Evolutionary conservation across 805 yeast species (phyloP).

Genomic region (Komagataella pastoris): DNA sequence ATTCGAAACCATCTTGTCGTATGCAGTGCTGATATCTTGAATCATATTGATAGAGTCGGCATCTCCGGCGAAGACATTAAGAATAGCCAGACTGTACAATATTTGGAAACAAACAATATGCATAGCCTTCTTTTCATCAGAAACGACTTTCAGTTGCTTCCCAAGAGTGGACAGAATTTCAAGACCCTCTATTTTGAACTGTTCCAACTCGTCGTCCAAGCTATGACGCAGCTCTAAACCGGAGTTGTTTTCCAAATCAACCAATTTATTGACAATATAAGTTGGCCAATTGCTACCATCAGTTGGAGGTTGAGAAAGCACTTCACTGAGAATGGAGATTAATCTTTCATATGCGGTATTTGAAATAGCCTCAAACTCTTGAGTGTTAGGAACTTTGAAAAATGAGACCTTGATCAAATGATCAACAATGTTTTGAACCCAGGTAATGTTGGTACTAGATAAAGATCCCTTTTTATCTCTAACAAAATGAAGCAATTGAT

Average conservation of each 20-base stretch:
- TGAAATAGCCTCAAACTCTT: slow-evolving; percentile 17
- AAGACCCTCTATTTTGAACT: slow-evolving; percentile 34
- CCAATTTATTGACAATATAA: slow-evolving; percentile 13
- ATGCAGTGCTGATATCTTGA: slow-evolving; percentile 57
- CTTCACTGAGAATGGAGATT: slow-evolving; percentile 51
- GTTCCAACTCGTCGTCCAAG: slow-evolving; percentile 47
- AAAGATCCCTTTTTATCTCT: slow-evolving; percentile 12
- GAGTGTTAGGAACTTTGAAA: slow-evolving; percentile 14
- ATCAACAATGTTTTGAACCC: slow-evolving; percentile 23
- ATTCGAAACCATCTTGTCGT: slow-evolving; percentile 27
- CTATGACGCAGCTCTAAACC: slow-evolving; percentile 10
- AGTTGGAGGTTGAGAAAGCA: slow-evolving; percentile 29
- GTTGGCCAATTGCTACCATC: slow-evolving; percentile 48
- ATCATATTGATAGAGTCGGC: slow-evolving; percentile 65
- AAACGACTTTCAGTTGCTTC: slow-evolving; percentile 17
- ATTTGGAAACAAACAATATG: slow-evolving; percentile 50
- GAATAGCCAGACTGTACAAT: slow-evolving; percentile 58
- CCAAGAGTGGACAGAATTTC: slow-evolving; percentile 31
- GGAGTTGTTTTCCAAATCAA: slow-evolving; percentile 11
- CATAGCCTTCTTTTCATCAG: slow-evolving; percentile 12
- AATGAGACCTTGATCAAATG: slow-evolving; percentile 27
- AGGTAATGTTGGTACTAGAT: slow-evolving; percentile 3
- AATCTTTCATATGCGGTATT: slow-evolving; percentile 46
- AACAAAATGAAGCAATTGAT: slow-evolving; percentile 13
- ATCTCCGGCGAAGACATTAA: slow-evolving; percentile 70